phyloP scores from a whole-genome alignment of 2,329 filamentous ascomycete genomes.

The Xylaria polymorpha region DNA sequence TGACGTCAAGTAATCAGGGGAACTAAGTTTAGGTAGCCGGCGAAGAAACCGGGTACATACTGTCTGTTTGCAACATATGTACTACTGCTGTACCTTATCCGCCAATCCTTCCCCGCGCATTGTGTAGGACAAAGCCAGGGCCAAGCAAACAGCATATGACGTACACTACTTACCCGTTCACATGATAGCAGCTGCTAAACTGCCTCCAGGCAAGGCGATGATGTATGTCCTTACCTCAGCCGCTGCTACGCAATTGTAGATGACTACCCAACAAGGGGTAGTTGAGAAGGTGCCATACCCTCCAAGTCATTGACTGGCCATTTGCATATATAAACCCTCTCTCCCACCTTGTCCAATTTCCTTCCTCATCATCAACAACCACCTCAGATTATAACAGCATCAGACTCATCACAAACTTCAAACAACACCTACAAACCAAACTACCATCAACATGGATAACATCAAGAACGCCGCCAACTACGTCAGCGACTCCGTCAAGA shows the following conservation, averaged over 20 bases:
- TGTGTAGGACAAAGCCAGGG: conserved; percentile 13
- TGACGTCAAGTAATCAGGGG: conserved; percentile 31
- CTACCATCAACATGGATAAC: conserved; percentile 60
- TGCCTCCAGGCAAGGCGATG: conserved; percentile 1
- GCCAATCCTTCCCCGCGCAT: background rate
- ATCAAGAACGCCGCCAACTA: conserved; percentile 74
- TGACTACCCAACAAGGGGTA: background rate
- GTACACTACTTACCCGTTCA: conserved; percentile 20
- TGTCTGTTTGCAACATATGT: background rate
- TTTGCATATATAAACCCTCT: conserved; percentile 44
- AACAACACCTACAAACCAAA: conserved; percentile 31
- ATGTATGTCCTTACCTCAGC: conserved; percentile 17
- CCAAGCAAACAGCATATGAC: conserved; percentile 31
- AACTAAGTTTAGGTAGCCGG: background rate
- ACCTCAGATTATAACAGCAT: conserved; percentile 11
- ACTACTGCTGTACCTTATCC: background rate
- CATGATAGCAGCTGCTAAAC: conserved; percentile 10
- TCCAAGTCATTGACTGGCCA: background rate
- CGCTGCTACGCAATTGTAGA: background rate
- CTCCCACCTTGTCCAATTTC: conserved; percentile 29
- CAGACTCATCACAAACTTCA: conserved; percentile 31
- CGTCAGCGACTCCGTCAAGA: conserved; percentile 72
- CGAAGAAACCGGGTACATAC: conserved; percentile 10
- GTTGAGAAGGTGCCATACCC: conserved; percentile 13
- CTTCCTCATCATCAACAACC: conserved; percentile 15